phyloP scores from a whole-genome alignment of 306 rosid species.

The barrel medic (Medicago truncatula) region MtrunA17r5.0-ANR NC_053047.1:3575001-3575500 shows the following conservation, averaged over 20 bases:
- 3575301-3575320: conserved; percentile 40
- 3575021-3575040: conserved; percentile 26
- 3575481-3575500: not conserved
- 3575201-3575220: conserved; percentile 56
- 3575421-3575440: conserved; percentile 18
- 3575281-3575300: conserved; percentile 56
- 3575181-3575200: conserved; percentile 45
- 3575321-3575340: not conserved
- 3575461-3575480: not conserved
- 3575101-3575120: conserved; percentile 23
- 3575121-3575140: conserved; percentile 33
- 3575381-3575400: conserved; percentile 37
- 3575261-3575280: conserved; percentile 55
- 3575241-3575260: conserved; percentile 74
- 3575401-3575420: conserved; percentile 13
- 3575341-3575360: conserved; percentile 43
- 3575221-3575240: conserved; percentile 91
- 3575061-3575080: conserved; percentile 16
- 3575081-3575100: conserved; percentile 29
- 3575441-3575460: not conserved
- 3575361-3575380: conserved; percentile 41
- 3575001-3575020: conserved; percentile 34
- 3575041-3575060: not conserved
- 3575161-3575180: conserved; percentile 40
- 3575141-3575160: conserved; percentile 31